Percentiles rank a stretch among this genome's conserved stretches.
Evolutionary conservation across 2,329 filamentous ascomycete genomes (phyloP).

Genomic region (Diaporthe citrichinensis): DNA sequence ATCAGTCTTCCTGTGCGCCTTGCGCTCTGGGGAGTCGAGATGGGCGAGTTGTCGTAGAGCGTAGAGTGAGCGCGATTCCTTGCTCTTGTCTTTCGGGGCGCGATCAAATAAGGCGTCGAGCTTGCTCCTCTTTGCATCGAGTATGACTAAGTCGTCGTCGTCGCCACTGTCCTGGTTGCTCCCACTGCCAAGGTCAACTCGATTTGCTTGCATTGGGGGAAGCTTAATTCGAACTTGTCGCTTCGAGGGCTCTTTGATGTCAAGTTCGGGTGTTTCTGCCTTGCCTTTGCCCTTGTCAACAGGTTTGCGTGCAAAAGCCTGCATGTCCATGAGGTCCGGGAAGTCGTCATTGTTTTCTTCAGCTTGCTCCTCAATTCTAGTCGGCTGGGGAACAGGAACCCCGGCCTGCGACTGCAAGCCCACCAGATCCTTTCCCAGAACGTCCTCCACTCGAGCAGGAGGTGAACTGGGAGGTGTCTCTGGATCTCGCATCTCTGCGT

Average conservation of each 20-base stretch:
- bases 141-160: constrained; percentile 75
- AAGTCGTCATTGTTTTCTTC: constrained; percentile 52
- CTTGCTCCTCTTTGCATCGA: constrained; percentile 62
- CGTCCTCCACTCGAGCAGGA: constrained; percentile 54
- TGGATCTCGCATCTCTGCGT: constrained; percentile 64
- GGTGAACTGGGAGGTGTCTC: constrained; percentile 83
- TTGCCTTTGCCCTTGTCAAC: constrained; percentile 75
- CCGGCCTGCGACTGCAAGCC: constrained; percentile 20
- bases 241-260: constrained; percentile 48
- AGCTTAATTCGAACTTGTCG: constrained; percentile 67
- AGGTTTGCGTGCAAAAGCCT: constrained; percentile 41
- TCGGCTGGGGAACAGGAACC: constrained; percentile 30
- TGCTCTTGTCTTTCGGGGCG: constrained; percentile 72
- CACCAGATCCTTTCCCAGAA: constrained; percentile 36
- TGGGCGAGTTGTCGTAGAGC: constrained; percentile 82
- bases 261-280: constrained; percentile 53
- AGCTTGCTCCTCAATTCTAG: constrained; percentile 14
- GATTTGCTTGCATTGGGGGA: constrained; percentile 56
- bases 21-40: constrained; percentile 73
- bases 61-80: constrained; percentile 75
- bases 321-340: constrained; percentile 45
- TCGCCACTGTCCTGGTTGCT: constrained; percentile 49
- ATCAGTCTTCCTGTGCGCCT: constrained; percentile 58
- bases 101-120: constrained; percentile 78
- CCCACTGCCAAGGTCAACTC: constrained; percentile 57